Base-by-base conservation (phyloP, 73 alveolate species). In the Urostyla sp. region DNA sequence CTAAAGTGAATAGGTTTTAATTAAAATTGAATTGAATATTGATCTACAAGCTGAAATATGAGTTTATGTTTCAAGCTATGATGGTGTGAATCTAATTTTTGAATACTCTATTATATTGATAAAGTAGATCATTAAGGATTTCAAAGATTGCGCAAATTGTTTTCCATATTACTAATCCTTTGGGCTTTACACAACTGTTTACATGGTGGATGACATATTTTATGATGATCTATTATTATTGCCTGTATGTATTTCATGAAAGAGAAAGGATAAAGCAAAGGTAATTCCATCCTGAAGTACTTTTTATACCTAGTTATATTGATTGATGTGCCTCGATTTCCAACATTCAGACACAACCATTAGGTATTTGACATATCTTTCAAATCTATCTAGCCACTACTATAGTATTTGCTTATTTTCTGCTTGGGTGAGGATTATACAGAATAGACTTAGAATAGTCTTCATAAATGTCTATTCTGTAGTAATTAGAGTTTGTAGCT, bases 271-370 rank as follows among this genome's bases (percentile, higher is more conserved):
- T 15, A 86, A 52, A 2, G 80, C 80, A 57, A 86, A 86, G 0
- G 89, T 60, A n/a, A 86, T 56, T 10, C 37, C 46, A 1, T 76
- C 75, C 18, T 76, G 3, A 34, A 86, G 63, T 53, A 38, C 67
- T 53, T 20, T 44, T 43, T 86, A 57, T 11, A 28, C 40, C 8
- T 31, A 24, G 23, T 67, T 76, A 38, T 86, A 77, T 0, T 30
- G 13, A 20, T 56, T 51, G 13, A 53, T 21, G 5, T 21, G 27
- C 38, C 80, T 76, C 24, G 84, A 31, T 26, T 37, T 52, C 94
- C 90, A 77, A 15, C 87, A 40, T 51, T 86, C 94, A 37, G 77
- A 34, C 2, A 67, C 59, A 23, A 86, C 31, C 74, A 86, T 57
- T 32, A 86, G 8, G 45, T 32, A 86, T 32, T 77, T 66, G 38